Evolutionary conservation across 192 early-diverging fungal species (phyloP), one percentile per base, ranked within the genome.

Genomic region (Coemansia sp.): DNA sequence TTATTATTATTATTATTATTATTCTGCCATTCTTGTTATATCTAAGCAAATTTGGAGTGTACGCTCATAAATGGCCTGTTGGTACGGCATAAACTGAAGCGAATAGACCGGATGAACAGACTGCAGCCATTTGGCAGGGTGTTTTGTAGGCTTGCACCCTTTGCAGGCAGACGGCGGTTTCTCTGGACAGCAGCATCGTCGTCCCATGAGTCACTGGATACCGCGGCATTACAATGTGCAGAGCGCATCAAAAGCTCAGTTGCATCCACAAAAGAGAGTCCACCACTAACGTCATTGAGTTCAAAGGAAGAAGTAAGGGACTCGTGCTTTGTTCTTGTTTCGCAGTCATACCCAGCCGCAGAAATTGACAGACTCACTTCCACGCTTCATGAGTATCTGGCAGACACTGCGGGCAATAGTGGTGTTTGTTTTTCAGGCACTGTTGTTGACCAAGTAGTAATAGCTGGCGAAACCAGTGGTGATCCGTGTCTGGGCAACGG

Each of bases 121-220:
- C 57, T 59, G 39, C 57, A 37, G n/a, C 37, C 16, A 32, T 0
- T 2, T 32, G 32, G 32, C 0, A 32, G 32, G 57, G 1, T 19
- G 8, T 2, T 16, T 8, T 37, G 6, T 41, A 4, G 57, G 7
- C 37, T 59, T 43, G 52, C 65, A n/a, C 13, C 4, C 4, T n/a
- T 8, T 13, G 61, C 21, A 12, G 41, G 69, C 15, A 22, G 26
- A n/a, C 10, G 39, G 15, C 57, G 57, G 57, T 18, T 16, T 16
- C 69, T 81, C 48, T 81, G 78, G 78, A 36, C 59, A 15, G 48
- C 73, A 3, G 78, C 73, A 9, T 45, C 73, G 18, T 81, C 78
- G 8, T 59, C 69, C 16, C 58, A 63, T 36, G 6, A 58, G 26
- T 66, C 61, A 19, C 36, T 76, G n/a, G 21, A 10, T 3, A 26